These are phyloP conservation scores for Omphalea diandra DNA, from an alignment of 441 rosid genomes.

Conservation along the genomic window DNA sequence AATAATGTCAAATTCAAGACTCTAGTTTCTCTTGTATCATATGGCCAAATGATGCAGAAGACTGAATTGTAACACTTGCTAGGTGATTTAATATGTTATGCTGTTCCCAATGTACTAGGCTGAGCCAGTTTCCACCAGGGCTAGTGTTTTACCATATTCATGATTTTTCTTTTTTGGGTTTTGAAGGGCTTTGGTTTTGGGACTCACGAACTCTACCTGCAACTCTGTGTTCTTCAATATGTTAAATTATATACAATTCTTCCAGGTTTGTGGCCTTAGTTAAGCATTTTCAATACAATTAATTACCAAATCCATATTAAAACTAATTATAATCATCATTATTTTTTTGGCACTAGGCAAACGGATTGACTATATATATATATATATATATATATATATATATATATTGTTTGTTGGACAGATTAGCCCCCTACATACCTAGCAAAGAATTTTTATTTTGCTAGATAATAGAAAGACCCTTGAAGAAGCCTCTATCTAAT, in stretches of 20 bases:
- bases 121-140: too few relatives aligned
- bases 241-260: too few relatives aligned
- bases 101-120: background rate
- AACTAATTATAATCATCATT: conserved; percentile 14
- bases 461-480: conserved; percentile 17
- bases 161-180: too few relatives aligned
- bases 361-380: conserved; percentile 31
- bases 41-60: too few relatives aligned
- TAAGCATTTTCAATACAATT: background rate
- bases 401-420: too few relatives aligned
- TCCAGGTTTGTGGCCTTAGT: background rate
- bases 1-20: conserved; percentile 2
- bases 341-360: conserved; percentile 33
- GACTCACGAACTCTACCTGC: too few relatives aligned
- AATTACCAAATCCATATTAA: conserved; percentile 1
- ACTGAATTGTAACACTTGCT: background rate
- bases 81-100: too few relatives aligned
- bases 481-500: background rate
- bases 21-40: too few relatives aligned
- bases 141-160: conserved; percentile 12
- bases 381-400: too few relatives aligned
- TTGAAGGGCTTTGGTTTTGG: too few relatives aligned
- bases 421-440: conserved; percentile 25
- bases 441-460: conserved; percentile 8
- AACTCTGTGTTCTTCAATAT: too few relatives aligned